These are phyloP conservation scores for Lecanoromycetidae sp. DNA, from an alignment of 2,329 filamentous ascomycete species.

Conservation along the genomic window DNA sequence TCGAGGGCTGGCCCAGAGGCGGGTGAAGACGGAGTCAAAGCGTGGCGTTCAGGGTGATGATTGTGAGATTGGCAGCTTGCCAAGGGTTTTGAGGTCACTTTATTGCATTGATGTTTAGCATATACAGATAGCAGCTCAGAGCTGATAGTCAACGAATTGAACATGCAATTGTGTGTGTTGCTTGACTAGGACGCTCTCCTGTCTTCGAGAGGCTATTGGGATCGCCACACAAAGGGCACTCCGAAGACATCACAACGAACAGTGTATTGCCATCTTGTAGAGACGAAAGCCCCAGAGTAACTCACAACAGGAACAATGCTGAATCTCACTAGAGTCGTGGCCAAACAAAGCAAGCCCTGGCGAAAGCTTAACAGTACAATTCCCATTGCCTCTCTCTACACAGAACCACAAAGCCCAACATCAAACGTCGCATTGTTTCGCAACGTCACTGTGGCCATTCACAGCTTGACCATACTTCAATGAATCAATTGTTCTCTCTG, in stretches of 20 bases:
- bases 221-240: not conserved
- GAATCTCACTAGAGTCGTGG: no score
- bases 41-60: not conserved
- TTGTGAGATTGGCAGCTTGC: not conserved
- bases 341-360: no score
- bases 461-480: not conserved
- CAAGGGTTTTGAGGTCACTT: not conserved
- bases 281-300: no score
- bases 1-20: not conserved
- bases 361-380: not conserved
- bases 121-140: conserved; percentile 1
- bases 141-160: not conserved
- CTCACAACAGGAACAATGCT: no score
- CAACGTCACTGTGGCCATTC: not conserved
- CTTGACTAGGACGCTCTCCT: not conserved
- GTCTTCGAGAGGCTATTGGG: not conserved
- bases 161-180: not conserved
- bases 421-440: not conserved
- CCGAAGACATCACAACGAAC: no score
- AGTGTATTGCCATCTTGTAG: not conserved
- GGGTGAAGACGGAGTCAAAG: not conserved
- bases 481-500: not conserved
- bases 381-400: not conserved
- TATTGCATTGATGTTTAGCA: not conserved
- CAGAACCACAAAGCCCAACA: not conserved